Base-by-base conservation (phyloP, 1,139 yeast species). In the Blastobotrys raffinosifermentans region DNA sequence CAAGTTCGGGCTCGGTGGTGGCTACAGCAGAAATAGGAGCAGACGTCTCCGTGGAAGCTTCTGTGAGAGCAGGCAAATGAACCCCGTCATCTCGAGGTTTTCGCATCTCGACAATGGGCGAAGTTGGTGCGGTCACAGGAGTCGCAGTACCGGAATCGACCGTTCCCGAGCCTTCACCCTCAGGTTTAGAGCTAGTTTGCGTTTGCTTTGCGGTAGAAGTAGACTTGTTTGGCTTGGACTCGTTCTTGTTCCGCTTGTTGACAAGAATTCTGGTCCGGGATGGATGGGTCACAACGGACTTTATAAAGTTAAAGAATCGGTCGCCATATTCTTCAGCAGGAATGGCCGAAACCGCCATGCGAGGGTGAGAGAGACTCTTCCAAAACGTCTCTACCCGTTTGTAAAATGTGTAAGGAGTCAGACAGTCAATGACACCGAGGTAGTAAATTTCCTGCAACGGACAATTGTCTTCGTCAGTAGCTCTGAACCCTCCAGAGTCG, bases 311-410 rank as follows among this genome's bases (percentile, higher is more conserved):
- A 44, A 80, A 66, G 59, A 93, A 89, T 50, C 99, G 69, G 44
- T 80, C 80, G 13, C 96, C 97, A 55, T 93, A 93, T 50, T 89
- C 96, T 11, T 55, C 56, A 0, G 97, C 89, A 1, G 98, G 98
- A 7, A 93, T 70, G 0, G 98, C 94, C 47, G 95, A 84, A 4
- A 91, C 80, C 2, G 81, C 72, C 31, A 70, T 70, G 42, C 89
- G 67, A 22, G 77, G 72, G 55, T 86, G 86, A 26, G 75, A 73
- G 26, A 93, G 52, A 7, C 84, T 70, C 58, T 96, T 72, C 79
- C 89, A 83, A 49, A 85, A 75, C 0, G 98, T 91, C 57, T 93
- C 99, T 32, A 87, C 58, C 44, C 75, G 72, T 57, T 93, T 93
- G 50, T 77, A 64, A 18, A 80, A 60, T 1, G 87, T 81, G 56